Evolutionary conservation across 2,329 filamentous ascomycete genomes (phyloP).

Genomic region (Sordariomycetes sp.): DNA sequence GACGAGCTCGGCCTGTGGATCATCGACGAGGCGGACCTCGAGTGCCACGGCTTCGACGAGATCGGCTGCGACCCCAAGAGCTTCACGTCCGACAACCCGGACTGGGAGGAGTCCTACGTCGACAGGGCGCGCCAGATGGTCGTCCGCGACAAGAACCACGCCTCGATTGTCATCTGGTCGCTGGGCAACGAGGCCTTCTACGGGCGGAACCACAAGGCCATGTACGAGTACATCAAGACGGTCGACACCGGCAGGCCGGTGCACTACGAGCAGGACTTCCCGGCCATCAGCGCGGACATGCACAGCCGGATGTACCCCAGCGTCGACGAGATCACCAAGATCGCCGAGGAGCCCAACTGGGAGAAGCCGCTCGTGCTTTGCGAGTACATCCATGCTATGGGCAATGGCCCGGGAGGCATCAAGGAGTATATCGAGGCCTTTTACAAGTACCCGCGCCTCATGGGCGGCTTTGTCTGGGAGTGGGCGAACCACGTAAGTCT

Average conservation of each 20-base stretch:
- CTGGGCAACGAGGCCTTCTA: slow-evolving; percentile 65
- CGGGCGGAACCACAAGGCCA: slow-evolving; percentile 54
- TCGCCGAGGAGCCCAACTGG: slow-evolving; percentile 29
- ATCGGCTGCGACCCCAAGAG: slow-evolving; percentile 21
- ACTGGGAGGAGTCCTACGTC: slow-evolving; percentile 54
- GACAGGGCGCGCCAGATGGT: slow-evolving; percentile 57
- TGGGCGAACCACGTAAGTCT: slow-evolving; percentile 46
- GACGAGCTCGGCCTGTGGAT: slow-evolving; percentile 56
- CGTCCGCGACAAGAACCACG: slow-evolving; percentile 46
- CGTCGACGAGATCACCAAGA: slow-evolving; percentile 29
- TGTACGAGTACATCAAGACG: slow-evolving; percentile 52
- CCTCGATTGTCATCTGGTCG: slow-evolving; percentile 60
- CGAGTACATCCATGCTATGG: slow-evolving; percentile 55
- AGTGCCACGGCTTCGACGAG: slow-evolving; percentile 38
- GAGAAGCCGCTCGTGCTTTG: slow-evolving; percentile 47
- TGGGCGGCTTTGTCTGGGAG: slow-evolving; percentile 58
- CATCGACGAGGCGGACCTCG: slow-evolving; percentile 45
- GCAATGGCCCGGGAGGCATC: slow-evolving; percentile 57
- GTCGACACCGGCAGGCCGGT: slow-evolving; percentile 47
- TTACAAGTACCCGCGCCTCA: slow-evolving; percentile 34
- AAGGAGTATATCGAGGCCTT: slow-evolving; percentile 59
- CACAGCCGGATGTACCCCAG: slow-evolving; percentile 56
- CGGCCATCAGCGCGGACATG: slow-evolving; percentile 50
- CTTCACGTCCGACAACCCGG: slow-evolving; percentile 48
- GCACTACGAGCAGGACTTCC: slow-evolving; percentile 54